Evolutionary conservation across 805 yeast genomes (phyloP), one percentile per base, ranked within the genome.

Genomic region (Myxozyma neotropica): DNA sequence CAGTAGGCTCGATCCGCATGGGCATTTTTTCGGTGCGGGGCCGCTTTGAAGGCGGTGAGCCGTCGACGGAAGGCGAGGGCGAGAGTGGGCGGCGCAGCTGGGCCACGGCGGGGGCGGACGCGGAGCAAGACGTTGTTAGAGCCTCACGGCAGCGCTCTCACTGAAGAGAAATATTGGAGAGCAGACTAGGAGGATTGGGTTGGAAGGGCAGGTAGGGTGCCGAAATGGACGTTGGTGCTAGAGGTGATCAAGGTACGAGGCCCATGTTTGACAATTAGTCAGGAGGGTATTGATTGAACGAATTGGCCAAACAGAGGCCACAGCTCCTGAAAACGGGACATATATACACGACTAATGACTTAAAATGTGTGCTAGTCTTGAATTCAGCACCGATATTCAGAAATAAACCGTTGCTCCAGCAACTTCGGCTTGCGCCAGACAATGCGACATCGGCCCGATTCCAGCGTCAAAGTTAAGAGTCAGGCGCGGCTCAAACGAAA

Each of bases 21-120:
- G 62, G 62, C 62, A 58, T 58, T 43, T 53, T 15, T 13, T 58
- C 55, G 55, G 42, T 29, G 23, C 62, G 58, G n/a, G 46, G 42
- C 43, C 62, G 62, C 58, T 58, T 58, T 24, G 46, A 29, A 17
- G 52, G 35, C 47, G 58, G 52, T 29, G 35, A 40, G 36, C 33
- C 55, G 36, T 40, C 46, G 45, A 26, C 42, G 23, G 50, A 27
- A 44, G 57, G 21, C 43, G 43, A 19, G 17, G 23, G 43, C 43
- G 43, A 48, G 29, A 46, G 56, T 8, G 51, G 62, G 45, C 55
- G 62, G 40, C 62, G 55, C 40, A 54, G 35, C 51, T 43, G 55
- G 36, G 62, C 62, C 62, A 51, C 58, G 48, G 46, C 48, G 58
- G 55, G 42, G 24, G 26, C 15, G 12, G 48, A 24, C n/a, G 47